phyloP scores from a whole-genome alignment of 352 stramenopile genomes.

The Phytopythium ostracodes region DNA sequence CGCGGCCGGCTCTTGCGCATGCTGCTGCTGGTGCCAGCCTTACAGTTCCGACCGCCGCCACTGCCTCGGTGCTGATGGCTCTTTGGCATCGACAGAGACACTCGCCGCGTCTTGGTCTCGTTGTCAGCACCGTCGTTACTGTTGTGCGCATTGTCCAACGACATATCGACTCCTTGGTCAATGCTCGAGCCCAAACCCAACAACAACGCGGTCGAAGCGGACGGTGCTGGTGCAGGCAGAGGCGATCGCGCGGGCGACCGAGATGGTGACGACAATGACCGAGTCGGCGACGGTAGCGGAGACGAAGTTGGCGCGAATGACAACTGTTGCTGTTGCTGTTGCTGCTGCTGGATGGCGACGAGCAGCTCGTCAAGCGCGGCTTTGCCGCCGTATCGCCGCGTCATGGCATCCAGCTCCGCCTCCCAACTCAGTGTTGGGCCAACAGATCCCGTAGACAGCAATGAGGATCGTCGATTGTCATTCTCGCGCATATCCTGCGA shows the following conservation, averaged over 20 bases:
- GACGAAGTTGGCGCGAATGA: constrained; percentile 7
- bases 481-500: constrained; percentile 43
- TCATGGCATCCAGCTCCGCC: constrained; percentile 51
- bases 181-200: not conserved
- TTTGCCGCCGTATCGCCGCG: constrained; percentile 41
- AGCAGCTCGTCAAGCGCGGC: constrained; percentile 14
- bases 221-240: not conserved
- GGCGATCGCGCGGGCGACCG: not conserved
- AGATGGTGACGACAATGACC: not conserved
- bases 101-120: not conserved
- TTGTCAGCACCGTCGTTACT: not conserved
- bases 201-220: not conserved
- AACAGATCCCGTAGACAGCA: not conserved
- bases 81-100: constrained; percentile 3
- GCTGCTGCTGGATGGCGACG: not conserved
- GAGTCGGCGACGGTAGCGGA: not conserved
- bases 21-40: constrained; percentile 8
- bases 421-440: constrained; percentile 23
- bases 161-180: not conserved
- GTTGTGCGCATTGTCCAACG: not conserved
- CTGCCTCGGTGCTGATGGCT: constrained; percentile 2
- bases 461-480: not conserved
- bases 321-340: constrained; percentile 6
- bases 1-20: constrained; percentile 6
- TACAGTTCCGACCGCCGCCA: not conserved